phyloP scores from a whole-genome alignment of 106 monocot genomes.

The Allium sativum region DNA sequence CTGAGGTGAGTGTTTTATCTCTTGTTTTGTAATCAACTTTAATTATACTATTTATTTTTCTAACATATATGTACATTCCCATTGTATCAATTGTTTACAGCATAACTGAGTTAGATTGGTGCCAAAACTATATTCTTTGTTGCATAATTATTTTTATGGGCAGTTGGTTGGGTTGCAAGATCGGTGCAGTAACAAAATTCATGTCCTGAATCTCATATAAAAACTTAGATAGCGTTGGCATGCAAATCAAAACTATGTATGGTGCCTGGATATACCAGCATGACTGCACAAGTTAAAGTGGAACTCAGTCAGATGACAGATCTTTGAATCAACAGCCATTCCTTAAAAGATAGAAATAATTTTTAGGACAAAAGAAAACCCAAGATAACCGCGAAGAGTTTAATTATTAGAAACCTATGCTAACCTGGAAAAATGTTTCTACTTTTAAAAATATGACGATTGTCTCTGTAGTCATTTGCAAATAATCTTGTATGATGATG shows the following conservation, averaged over 20 bases:
- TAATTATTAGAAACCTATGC: too few species aligned
- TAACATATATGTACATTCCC: too few species aligned
- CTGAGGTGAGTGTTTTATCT: too few species aligned
- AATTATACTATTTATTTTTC: too few species aligned
- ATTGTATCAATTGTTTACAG: too few species aligned
- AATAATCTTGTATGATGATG: slow-evolving; percentile 63
- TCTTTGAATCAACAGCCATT: slow-evolving; percentile 39
- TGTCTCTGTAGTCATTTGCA: slow-evolving; percentile 42
- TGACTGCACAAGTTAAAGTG: slow-evolving; percentile 51
- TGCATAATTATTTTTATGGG: too few species aligned
- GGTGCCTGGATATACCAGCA: slow-evolving; percentile 31
- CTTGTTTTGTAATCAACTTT: too few species aligned
- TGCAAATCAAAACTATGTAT: neutral
- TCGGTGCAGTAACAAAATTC: neutral
- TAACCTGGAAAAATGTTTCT: slow-evolving; percentile 71
- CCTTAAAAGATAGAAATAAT: slow-evolving; percentile 12
- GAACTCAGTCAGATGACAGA: slow-evolving; percentile 46
- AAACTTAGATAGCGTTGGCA: neutral
- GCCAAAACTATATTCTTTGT: too few species aligned
- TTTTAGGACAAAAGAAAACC: neutral
- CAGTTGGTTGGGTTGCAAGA: slow-evolving; percentile 60
- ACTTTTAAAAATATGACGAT: slow-evolving; percentile 35
- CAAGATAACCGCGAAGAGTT: too few species aligned
- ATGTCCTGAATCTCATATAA: neutral
- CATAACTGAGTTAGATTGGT: too few species aligned